Base-by-base conservation (phyloP, 164 flowering plant genomes). In the Stephania cephalantha region DNA sequence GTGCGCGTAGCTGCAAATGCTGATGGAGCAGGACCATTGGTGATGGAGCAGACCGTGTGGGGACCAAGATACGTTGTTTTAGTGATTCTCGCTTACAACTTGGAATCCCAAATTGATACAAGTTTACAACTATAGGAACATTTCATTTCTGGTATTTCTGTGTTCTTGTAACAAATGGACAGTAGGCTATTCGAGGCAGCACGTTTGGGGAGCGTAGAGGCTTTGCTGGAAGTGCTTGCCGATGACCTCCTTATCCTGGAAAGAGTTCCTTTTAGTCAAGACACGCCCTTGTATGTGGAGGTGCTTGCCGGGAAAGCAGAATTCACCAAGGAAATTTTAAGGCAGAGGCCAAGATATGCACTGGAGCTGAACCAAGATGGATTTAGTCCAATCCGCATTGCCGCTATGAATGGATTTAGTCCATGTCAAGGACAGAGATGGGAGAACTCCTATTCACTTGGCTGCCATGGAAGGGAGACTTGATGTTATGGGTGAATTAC, bases 311-410 rank as follows among this genome's bases (percentile, higher is more conserved):
- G 71, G 9, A 20, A 69, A 18, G 17, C n/a, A 2, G 20, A 69
- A 13, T 69, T 35, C 45, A 48, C 50, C 15, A 69, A 31, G 50
- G 45, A 44, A 42, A 69, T 69, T 15, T 42, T 35, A 69, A 69
- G 20, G 20, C n/a, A 9, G n/a, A 69, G 45, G 10, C 20, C 72
- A 18, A n/a, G 7, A 17, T 45, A 45, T 6, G 52, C 72, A 11
- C 6, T 11, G n/a, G 20, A 44, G 52, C 12, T 70, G 7, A 70
- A 70, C 29, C 7, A n/a, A 70, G 52, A 61, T 46, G 72, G 72
- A 10, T 70, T 44, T 44, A 70, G 72, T 44, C 53, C 72, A 52
- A 44, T 70, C 29, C 72, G 44, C 72, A 12, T 46, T 11, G 72
- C 72, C 46, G 17, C 50, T 9, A 44, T 45, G 7, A 53, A 71